Percentiles rank a stretch among this genome's conserved stretches.
Evolutionary conservation across 1,284 basidiomycete species (phyloP).

Genomic region (Testicularia cyperi): DNA sequence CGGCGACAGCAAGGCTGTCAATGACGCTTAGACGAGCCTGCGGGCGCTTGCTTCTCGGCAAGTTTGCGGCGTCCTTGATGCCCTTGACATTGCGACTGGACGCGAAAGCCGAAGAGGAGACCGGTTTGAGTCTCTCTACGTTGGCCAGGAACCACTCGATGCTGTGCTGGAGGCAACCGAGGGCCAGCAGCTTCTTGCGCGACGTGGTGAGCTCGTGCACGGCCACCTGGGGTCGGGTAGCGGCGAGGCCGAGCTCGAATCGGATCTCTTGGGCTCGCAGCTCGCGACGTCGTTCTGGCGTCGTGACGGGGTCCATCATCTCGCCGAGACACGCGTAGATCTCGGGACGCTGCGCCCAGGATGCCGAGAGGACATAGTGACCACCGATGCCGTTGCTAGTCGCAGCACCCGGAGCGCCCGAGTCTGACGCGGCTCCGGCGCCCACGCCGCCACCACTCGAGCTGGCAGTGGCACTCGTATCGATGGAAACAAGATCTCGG

Average conservation of each 20-base stretch:
- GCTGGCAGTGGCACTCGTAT: background rate
- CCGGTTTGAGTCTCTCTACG: slow-evolving; percentile 39
- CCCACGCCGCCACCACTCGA: background rate
- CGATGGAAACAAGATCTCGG: slow-evolving; percentile 69
- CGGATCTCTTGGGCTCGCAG: slow-evolving; percentile 36
- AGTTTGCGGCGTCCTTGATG: no score
- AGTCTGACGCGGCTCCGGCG: background rate
- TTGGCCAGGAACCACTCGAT: slow-evolving; percentile 57
- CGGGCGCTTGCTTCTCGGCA: no score
- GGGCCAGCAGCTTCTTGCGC: slow-evolving; percentile 72
- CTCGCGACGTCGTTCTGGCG: slow-evolving; percentile 6
- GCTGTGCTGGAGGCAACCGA: slow-evolving; percentile 82
- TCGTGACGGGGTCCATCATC: slow-evolving; percentile 60
- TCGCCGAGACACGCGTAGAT: slow-evolving; percentile 72
- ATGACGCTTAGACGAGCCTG: slow-evolving; percentile 32
- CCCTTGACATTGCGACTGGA: no score
- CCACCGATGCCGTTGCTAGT: background rate
- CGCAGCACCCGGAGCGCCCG: no score
- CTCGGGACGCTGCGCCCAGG: slow-evolving; percentile 66
- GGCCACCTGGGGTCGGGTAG: slow-evolving; percentile 10
- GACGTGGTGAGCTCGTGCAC: slow-evolving; percentile 71
- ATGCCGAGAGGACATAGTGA: slow-evolving; percentile 32
- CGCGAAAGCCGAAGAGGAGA: no score
- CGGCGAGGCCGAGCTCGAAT: slow-evolving; percentile 26
- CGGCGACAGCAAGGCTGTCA: slow-evolving; percentile 2